Evolutionary conservation across 1,284 basidiomycete species (phyloP), one percentile per base, ranked within the genome.

Genomic region (Schizophyllum amplum): DNA sequence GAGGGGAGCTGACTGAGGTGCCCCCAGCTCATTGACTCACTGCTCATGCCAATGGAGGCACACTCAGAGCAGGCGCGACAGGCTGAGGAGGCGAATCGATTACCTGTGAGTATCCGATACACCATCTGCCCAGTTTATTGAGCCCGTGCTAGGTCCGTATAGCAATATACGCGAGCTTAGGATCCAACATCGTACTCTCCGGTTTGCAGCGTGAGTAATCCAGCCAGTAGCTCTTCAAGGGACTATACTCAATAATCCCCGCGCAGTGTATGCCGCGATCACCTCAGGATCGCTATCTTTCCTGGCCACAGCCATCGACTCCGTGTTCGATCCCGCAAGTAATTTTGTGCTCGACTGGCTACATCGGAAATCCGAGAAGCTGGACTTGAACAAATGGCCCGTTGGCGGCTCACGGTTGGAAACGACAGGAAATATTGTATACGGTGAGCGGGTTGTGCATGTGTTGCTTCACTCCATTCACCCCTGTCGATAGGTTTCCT

Each of bases 391-490:
- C 69, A 92, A 91, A 65, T 97, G 93, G 92, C 94, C 93, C 5
- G 89, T 93, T 6, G 90, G 94, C 54, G 95, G 95, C 24, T 81
- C 87, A n/a, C 81, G 93, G 52, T 80, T 96, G 51, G 91, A 94
- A 70, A 94, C 90, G 0, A 94, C 94, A 60, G 93, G 93, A 46
- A 95, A 96, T 66, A 87, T 95, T 60, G 76, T 92, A 55, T 97
- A 94, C 64, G 90, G 90, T 86, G 53, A 64, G 83, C 73, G 42
- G 46, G 55, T 9, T 61, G 13, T n/a, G 50, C 46, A 46, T 46
- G 56, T 4, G 17, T 52, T n/a, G n/a, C n/a, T n/a, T n/a, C n/a
- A n/a, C n/a, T n/a, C n/a, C 58, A 47, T 53, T 69, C 56, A 59
- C 65, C 47, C 53, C 42, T 48, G 51, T 52, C 26, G 61, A 13